These are phyloP conservation scores for Albophoma yamanashiensis DNA, from an alignment of 2,329 filamentous ascomycete genomes.

Conservation along the genomic window DNA sequence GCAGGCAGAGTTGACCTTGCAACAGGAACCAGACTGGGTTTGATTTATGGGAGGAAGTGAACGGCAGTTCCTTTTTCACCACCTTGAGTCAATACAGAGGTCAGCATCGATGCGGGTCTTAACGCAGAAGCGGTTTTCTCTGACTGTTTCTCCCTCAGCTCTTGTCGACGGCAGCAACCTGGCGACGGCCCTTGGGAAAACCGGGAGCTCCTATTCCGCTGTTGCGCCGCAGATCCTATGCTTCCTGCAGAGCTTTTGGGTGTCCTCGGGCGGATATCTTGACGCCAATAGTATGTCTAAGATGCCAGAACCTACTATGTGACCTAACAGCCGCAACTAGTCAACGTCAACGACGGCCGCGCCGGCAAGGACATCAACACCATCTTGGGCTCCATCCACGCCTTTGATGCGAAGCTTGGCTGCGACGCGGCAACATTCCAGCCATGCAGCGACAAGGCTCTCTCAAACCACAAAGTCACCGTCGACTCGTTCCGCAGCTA, in stretches of 20 bases:
- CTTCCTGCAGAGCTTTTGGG: constrained; percentile 68
- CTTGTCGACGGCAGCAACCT: constrained; percentile 56
- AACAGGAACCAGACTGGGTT: constrained; percentile 47
- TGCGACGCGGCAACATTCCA: constrained; percentile 68
- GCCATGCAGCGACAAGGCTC: constrained; percentile 57
- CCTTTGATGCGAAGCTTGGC: constrained; percentile 54
- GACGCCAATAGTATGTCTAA: constrained; percentile 49
- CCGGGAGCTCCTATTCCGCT: constrained; percentile 48
- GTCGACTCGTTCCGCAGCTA: constrained; percentile 71
- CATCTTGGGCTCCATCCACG: constrained; percentile 54
- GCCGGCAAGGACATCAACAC: constrained; percentile 64
- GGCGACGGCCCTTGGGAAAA: constrained; percentile 50
- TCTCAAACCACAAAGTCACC: constrained; percentile 67
- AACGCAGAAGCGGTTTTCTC: not conserved
- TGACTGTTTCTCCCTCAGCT: constrained; percentile 19
- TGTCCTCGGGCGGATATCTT: constrained; percentile 44
- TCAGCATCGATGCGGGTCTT: constrained; percentile 9
- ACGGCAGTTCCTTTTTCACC: constrained; percentile 72
- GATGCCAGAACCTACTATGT: not conserved
- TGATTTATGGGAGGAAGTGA: constrained; percentile 78
- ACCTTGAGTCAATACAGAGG: constrained; percentile 57
- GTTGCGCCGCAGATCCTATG: constrained; percentile 63
- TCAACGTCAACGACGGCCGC: constrained; percentile 49
- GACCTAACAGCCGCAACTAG: constrained; percentile 10
- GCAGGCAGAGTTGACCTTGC: not conserved